Conservation (phyloP, 2,329 filamentous ascomycete genomes). For the Escovopsis sp. region DNA sequence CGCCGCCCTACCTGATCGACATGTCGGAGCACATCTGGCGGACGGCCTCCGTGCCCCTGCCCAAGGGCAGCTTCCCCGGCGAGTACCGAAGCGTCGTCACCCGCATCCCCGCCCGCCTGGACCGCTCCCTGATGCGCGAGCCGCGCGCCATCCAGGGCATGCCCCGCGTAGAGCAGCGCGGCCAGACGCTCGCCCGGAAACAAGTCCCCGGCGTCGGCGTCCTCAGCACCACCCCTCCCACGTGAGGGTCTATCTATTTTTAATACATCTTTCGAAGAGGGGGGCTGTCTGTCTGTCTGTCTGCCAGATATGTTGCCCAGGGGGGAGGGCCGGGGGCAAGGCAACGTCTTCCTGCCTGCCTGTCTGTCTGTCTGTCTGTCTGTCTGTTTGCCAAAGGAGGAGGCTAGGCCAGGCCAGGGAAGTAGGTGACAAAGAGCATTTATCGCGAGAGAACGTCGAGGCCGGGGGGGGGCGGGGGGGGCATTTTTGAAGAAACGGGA, state of each 20-base stretch:
- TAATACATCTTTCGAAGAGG: too few relatives aligned
- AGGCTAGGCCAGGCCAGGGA: too few relatives aligned
- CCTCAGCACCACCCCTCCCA: slow-evolving; percentile 26
- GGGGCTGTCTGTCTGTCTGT: too few relatives aligned
- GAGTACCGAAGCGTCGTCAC: slow-evolving; percentile 47
- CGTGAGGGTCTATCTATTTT: slow-evolving; percentile 13
- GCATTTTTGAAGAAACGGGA: too few relatives aligned
- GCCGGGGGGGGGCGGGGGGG: too few relatives aligned
- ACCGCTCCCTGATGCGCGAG: slow-evolving; percentile 79
- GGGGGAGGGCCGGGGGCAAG: too few relatives aligned
- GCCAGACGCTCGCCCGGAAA: slow-evolving; percentile 36
- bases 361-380: too few relatives aligned
- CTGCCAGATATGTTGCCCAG: too few relatives aligned
- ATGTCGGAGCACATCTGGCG: slow-evolving; percentile 69
- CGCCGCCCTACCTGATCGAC: slow-evolving; percentile 51
- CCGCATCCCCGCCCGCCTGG: slow-evolving; percentile 65
- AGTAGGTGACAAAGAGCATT: too few relatives aligned
- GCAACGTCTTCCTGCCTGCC: too few relatives aligned
- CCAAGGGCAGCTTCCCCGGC: slow-evolving; percentile 45
- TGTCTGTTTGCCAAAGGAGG: too few relatives aligned
- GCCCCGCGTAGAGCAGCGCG: slow-evolving; percentile 44
- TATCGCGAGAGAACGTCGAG: too few relatives aligned
- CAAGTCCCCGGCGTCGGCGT: slow-evolving; percentile 36
- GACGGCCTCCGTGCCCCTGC: slow-evolving; percentile 43
- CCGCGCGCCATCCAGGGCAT: slow-evolving; percentile 79